Percentiles rank a stretch among this genome's conserved stretches.
phyloP scores from a whole-genome alignment of 73 alveolate genomes.

The Tetrahymena malaccensis region DNA sequence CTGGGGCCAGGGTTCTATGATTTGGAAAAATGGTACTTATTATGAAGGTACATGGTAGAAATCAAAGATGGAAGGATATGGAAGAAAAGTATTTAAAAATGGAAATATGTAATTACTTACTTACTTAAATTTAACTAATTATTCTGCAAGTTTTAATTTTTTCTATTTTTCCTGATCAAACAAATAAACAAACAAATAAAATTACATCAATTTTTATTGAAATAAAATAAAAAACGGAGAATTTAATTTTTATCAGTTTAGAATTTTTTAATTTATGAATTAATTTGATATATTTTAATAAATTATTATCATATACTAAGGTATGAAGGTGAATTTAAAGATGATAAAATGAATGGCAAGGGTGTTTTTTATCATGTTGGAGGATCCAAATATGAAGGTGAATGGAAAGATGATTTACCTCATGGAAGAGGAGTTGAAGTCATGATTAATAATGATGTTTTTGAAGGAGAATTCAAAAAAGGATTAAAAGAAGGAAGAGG shows the following conservation, averaged over 20 bases:
- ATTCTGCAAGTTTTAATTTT: neutral
- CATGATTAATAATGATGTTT: neutral
- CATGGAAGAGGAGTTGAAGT: slow-evolving; percentile 51
- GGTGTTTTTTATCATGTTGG: slow-evolving; percentile 19
- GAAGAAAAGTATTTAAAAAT: slow-evolving; percentile 25
- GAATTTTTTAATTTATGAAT: too few species aligned
- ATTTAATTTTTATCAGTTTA: too few species aligned
- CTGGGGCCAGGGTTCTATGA: slow-evolving; percentile 8
- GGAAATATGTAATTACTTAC: slow-evolving; percentile 13
- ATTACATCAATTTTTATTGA: too few species aligned
- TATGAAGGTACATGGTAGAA: slow-evolving; percentile 38
- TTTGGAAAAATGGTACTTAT: slow-evolving; percentile 34
- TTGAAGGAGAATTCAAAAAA: slow-evolving; percentile 14
- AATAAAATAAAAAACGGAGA: neutral
- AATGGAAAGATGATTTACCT: slow-evolving; percentile 45
- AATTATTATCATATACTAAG: neutral
- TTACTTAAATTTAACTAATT: neutral
- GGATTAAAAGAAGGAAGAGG: slow-evolving; percentile 29
- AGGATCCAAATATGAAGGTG: slow-evolving; percentile 40
- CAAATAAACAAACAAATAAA: neutral
- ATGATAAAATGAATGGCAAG: slow-evolving; percentile 20
- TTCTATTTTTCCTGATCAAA: neutral
- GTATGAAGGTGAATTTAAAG: slow-evolving; percentile 32
- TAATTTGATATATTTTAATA: too few species aligned
- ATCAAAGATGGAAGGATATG: slow-evolving; percentile 18